Conservation (phyloP, 2,329 filamentous ascomycete genomes). For the Phialophora macrospora region DNA sequence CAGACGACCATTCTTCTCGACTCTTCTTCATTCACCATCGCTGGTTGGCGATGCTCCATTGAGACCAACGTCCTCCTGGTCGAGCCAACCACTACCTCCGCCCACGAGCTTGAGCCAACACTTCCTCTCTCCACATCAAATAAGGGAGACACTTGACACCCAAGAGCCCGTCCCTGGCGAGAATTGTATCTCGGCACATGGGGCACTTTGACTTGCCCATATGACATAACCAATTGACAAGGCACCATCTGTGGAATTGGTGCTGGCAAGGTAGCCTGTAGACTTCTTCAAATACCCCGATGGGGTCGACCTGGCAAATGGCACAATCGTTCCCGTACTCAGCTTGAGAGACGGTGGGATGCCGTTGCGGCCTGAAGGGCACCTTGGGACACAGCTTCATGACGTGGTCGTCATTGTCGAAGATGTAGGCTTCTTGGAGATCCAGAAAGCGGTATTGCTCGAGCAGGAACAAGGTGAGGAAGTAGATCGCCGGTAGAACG, state of each 20-base stretch:
- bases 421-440: slow-evolving; percentile 22
- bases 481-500: slow-evolving; percentile 19
- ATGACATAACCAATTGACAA: slow-evolving; percentile 15
- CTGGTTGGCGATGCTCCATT: background rate
- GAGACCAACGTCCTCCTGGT: background rate
- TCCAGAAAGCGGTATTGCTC: slow-evolving; percentile 27
- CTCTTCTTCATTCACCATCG: background rate
- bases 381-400: slow-evolving; percentile 16
- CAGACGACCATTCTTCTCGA: background rate
- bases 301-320: slow-evolving; percentile 24
- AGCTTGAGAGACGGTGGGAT: background rate
- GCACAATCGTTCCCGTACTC: slow-evolving; percentile 15
- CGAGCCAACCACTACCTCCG: background rate
- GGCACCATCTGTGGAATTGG: slow-evolving; percentile 25
- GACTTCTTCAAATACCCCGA: slow-evolving; percentile 19
- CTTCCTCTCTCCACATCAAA: background rate
- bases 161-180: slow-evolving; percentile 6
- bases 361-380: background rate
- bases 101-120: background rate
- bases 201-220: slow-evolving; percentile 10
- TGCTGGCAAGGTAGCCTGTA: slow-evolving; percentile 22
- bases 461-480: slow-evolving; percentile 22
- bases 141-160: background rate
- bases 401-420: slow-evolving; percentile 9
- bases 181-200: slow-evolving; percentile 18